Base-by-base conservation (phyloP, 768 basidiomycete species). In the Lentinula aciculospora region DNA sequence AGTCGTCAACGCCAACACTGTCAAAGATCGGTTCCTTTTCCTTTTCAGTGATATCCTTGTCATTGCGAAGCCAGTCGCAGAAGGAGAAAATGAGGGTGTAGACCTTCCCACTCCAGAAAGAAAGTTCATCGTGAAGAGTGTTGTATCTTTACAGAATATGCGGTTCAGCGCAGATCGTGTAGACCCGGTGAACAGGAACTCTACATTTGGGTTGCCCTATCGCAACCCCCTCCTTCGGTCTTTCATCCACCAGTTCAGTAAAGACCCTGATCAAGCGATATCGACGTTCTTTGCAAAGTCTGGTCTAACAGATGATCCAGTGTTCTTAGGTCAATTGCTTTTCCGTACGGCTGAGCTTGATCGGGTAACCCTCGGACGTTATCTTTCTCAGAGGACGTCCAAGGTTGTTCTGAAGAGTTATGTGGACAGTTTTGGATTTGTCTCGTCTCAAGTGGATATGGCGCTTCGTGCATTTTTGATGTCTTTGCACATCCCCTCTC, bases 21-120 rank as follows among this genome's bases (percentile, higher is more conserved):
- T 94, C 69, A 98, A 98, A 71, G 94, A 98, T 66, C 86, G 97
- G 10, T 92, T 93, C 74, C 81, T 98, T 9, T 95, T 98, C 76
- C 81, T 98, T n/a, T 99, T 99, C 81, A 93, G 77, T 69, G 97
- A 99, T 69, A 82, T 98, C 54, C 82, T 98, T 56, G 81, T 98
- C 69, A 83, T 98, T 62, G 88, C 95, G 39, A 98, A 98, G 70
- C 94, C 94, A 12, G 78, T 94, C 59, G 75, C 37, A 23, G 37
- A 83, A 36, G 86, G 89, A 44, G 79, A 82, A 50, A 88, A 90
- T 61, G 73, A 75, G 34, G 75, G 85, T 32, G 71, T 84, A 47
- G 87, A 88, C 59, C 77, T 77, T 57, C 69, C 73, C 25, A 79
- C 79, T 57, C 82, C 83, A 57, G 93, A 94, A 64, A 81, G 87